A percentile compares a stretch with the other conserved stretches of the same genome.
Evolutionary conservation across 768 basidiomycete genomes (phyloP).

Genomic region (Mycena epipterygia): DNA sequence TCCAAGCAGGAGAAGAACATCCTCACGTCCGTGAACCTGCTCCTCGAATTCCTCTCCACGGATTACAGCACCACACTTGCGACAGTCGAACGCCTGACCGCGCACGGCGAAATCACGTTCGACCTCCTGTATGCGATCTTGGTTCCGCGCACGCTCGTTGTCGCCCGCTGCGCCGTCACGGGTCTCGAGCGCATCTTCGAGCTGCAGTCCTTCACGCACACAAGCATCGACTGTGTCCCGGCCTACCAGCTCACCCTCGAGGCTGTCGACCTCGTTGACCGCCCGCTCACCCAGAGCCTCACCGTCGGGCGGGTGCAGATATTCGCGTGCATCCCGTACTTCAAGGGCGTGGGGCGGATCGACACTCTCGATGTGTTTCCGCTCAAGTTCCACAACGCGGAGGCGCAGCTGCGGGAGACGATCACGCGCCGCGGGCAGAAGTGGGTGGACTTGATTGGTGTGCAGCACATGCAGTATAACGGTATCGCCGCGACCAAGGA

Average conservation of each 20-base stretch:
- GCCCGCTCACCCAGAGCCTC: slow-evolving; percentile 46
- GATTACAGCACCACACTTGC: slow-evolving; percentile 65
- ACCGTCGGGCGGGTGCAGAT: slow-evolving; percentile 57
- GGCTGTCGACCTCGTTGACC: slow-evolving; percentile 65
- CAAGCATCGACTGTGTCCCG: slow-evolving; percentile 48
- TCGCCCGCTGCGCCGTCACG: too few relatives aligned
- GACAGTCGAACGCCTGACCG: slow-evolving; percentile 61
- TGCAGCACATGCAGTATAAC: slow-evolving; percentile 71
- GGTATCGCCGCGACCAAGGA: slow-evolving; percentile 61
- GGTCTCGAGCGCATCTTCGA: too few relatives aligned
- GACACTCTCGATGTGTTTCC: slow-evolving; percentile 65
- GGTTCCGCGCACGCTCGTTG: slow-evolving; percentile 65
- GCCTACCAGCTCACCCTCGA: slow-evolving; percentile 63
- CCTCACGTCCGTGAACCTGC: slow-evolving; percentile 62
- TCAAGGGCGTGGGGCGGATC: slow-evolving; percentile 67
- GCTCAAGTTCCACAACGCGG: slow-evolving; percentile 62
- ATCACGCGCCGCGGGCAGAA: slow-evolving; percentile 58
- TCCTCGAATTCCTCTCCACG: slow-evolving; percentile 62
- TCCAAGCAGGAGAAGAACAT: slow-evolving; percentile 58
- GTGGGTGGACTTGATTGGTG: slow-evolving; percentile 64
- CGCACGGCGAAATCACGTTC: slow-evolving; percentile 70
- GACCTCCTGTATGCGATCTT: slow-evolving; percentile 68
- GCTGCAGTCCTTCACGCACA: slow-evolving; percentile 55
- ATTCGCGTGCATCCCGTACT: slow-evolving; percentile 54
- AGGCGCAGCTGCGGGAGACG: slow-evolving; percentile 54